Evolutionary conservation across 2,329 filamentous ascomycete species (phyloP).

Genomic region (Leptographium procerum): DNA sequence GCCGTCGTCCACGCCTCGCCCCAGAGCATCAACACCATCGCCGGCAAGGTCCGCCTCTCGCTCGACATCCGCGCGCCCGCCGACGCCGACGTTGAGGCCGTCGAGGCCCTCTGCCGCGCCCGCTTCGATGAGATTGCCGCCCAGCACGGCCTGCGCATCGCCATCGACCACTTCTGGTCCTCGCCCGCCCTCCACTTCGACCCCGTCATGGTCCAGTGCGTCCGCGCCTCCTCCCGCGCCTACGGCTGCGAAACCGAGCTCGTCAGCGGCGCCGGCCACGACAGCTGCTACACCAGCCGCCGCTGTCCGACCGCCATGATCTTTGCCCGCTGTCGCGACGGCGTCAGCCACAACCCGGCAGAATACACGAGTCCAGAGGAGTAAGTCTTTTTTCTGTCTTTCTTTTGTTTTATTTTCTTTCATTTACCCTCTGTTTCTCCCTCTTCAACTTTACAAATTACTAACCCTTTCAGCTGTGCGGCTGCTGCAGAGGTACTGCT

Average conservation of each 20-base stretch:
- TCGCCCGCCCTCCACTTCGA: slow-evolving; percentile 11
- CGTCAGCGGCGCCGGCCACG: slow-evolving; percentile 29
- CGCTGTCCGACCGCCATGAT: slow-evolving; percentile 56
- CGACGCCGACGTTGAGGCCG: slow-evolving; percentile 42
- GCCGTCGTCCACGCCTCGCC: slow-evolving; percentile 55
- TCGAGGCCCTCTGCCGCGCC: slow-evolving; percentile 29
- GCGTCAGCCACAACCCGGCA: slow-evolving; percentile 51
- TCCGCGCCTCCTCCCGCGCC: slow-evolving; percentile 2
- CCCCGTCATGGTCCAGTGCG: slow-evolving; percentile 11
- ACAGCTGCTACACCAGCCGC: slow-evolving; percentile 48
- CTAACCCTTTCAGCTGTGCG: no score
- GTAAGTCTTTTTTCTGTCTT: slow-evolving; percentile 22
- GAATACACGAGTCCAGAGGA: slow-evolving; percentile 51
- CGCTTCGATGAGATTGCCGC: slow-evolving; percentile 6
- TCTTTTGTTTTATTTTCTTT: no score
- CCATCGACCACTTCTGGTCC: slow-evolving; percentile 9
- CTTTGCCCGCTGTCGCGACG: slow-evolving; percentile 52
- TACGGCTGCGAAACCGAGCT: slow-evolving; percentile 7
- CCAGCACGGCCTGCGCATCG: slow-evolving; percentile 3
- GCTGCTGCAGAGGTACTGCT: slow-evolving; percentile 7
- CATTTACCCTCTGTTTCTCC: neutral
- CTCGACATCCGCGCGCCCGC: slow-evolving; percentile 54
- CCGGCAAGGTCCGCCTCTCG: slow-evolving; percentile 54
- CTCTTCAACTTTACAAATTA: neutral
- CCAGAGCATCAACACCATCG: slow-evolving; percentile 63